These are phyloP conservation scores for Passalora sequoiae DNA, from an alignment of 2,329 filamentous ascomycete genomes.

Conservation along the genomic window DNA sequence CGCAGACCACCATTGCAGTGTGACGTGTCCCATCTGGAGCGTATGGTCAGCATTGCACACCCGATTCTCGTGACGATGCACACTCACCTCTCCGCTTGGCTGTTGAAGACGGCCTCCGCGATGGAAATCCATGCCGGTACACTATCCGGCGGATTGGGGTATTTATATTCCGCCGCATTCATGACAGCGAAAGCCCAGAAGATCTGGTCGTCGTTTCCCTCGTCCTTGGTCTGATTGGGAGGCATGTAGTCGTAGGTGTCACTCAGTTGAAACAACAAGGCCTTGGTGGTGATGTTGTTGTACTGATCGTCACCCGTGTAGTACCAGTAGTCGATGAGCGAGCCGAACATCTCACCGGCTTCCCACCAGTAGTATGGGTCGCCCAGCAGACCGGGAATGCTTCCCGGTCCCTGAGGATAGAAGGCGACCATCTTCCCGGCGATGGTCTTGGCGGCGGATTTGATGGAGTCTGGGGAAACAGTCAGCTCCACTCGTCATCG, in stretches of 20 bases:
- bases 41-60: no score
- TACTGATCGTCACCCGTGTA: conserved; percentile 61
- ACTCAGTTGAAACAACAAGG: conserved; percentile 56
- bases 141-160: conserved; percentile 38
- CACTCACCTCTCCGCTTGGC: no score
- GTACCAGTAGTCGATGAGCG: conserved; percentile 65
- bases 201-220: conserved; percentile 53
- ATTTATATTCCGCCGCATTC: conserved; percentile 50
- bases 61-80: no score
- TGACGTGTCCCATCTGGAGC: conserved; percentile 30
- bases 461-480: conserved; percentile 36
- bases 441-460: conserved; percentile 37
- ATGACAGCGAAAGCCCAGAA: conserved; percentile 55
- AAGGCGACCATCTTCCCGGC: conserved; percentile 47
- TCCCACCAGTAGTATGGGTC: conserved; percentile 73
- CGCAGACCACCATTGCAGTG: conserved; percentile 34
- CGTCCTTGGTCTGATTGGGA: conserved; percentile 27
- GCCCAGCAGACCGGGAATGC: conserved; percentile 52
- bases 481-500: no score
- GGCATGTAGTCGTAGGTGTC: conserved; percentile 56
- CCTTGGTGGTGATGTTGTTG: conserved; percentile 55
- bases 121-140: conserved; percentile 41
- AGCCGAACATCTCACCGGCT: conserved; percentile 57
- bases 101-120: conserved; percentile 38
- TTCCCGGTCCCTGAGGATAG: conserved; percentile 51